phyloP scores from a whole-genome alignment of 441 rosid genomes.

The Syzygium syzygioides region DNA sequence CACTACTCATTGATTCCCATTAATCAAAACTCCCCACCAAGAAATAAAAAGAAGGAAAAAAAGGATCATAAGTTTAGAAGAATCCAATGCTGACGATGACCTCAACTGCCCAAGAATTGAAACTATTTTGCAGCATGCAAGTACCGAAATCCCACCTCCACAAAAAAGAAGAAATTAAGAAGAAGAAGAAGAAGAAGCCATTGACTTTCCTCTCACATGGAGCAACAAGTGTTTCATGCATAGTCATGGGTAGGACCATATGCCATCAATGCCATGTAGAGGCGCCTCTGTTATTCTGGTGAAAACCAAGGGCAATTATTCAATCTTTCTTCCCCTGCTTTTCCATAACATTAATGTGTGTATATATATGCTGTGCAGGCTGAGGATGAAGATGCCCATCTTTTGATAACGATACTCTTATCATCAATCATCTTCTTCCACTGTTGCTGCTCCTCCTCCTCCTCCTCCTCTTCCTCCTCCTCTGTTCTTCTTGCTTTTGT shows the following conservation, averaged over 20 bases:
- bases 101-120: slow-evolving; percentile 16
- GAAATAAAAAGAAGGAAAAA: background rate
- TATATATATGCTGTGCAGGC: background rate
- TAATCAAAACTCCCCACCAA: background rate
- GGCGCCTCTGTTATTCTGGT: slow-evolving; percentile 3
- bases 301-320: slow-evolving; percentile 11
- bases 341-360: background rate
- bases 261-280: background rate
- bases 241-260: background rate
- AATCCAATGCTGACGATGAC: slow-evolving; percentile 39
- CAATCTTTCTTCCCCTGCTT: background rate
- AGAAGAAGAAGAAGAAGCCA: background rate
- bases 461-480: background rate
- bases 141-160: background rate
- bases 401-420: slow-evolving; percentile 18
- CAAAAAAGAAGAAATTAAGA: background rate
- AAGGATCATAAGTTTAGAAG: background rate
- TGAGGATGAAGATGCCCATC: slow-evolving; percentile 1
- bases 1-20: slow-evolving; percentile 10
- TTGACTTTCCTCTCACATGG: background rate
- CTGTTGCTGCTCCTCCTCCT: background rate
- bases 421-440: slow-evolving; percentile 11
- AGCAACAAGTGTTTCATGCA: background rate
- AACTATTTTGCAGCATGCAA: slow-evolving; percentile 1
- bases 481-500: background rate